A percentile compares a stretch with the other conserved stretches of the same genome.
Evolutionary conservation across 306 rosid genomes (phyloP).

Genomic region (Sechiopsis laciniata): DNA sequence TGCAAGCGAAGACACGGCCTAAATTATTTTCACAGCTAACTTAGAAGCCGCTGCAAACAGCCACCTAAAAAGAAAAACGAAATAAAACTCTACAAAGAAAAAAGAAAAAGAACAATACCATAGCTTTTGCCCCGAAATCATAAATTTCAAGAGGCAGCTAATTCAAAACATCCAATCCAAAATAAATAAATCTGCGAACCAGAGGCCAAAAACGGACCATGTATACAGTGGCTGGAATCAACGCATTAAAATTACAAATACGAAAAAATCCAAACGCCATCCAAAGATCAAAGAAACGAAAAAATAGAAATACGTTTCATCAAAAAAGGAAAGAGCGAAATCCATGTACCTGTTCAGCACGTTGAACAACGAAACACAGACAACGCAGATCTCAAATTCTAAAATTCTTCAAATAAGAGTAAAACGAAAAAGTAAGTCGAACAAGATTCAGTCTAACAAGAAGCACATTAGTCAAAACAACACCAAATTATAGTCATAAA

Average conservation of each 20-base stretch:
- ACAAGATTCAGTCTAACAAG: slow-evolving; percentile 7
- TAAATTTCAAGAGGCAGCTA: neutral
- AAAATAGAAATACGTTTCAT: neutral
- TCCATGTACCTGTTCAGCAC: neutral
- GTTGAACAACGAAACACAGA: neutral
- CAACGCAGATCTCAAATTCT: slow-evolving; percentile 12
- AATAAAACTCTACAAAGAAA: neutral
- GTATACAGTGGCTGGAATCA: neutral
- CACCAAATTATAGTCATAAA: neutral
- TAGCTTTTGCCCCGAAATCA: neutral
- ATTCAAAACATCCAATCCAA: neutral
- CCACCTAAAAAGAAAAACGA: neutral
- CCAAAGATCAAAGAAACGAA: neutral
- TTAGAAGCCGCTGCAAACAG: neutral
- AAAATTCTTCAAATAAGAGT: neutral
- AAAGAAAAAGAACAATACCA: neutral
- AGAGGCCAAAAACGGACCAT: neutral
- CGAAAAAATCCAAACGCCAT: neutral
- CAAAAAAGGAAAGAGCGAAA: neutral
- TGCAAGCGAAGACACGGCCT: neutral
- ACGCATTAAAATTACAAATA: neutral
- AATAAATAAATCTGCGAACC: slow-evolving; percentile 5
- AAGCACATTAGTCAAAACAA: slow-evolving; percentile 8
- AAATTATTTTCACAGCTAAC: slow-evolving; percentile 5
- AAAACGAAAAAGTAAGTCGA: neutral